These are phyloP conservation scores for Hortiboletus rubellus DNA, from an alignment of 1,284 basidiomycete species.

Conservation along the genomic window DNA sequence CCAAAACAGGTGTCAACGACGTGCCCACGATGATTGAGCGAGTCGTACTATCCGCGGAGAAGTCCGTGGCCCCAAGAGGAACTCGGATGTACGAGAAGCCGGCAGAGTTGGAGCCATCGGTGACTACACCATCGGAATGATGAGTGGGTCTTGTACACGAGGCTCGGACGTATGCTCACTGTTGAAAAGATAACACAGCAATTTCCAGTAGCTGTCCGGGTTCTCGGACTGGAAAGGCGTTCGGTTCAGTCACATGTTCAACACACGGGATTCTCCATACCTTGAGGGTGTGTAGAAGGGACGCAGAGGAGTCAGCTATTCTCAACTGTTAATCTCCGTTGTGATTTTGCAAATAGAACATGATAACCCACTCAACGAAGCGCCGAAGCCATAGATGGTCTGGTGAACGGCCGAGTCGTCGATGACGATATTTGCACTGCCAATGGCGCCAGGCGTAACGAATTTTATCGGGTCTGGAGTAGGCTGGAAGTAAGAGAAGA, in stretches of 20 bases:
- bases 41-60: slow-evolving; percentile 38
- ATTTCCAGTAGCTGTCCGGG: slow-evolving; percentile 43
- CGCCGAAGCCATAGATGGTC: slow-evolving; percentile 50
- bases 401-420: slow-evolving; percentile 45
- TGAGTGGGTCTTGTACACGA: neutral
- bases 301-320: slow-evolving; percentile 53
- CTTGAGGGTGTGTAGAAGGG: slow-evolving; percentile 48
- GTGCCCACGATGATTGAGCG: neutral
- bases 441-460: slow-evolving; percentile 41
- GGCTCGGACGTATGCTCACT: slow-evolving; percentile 30
- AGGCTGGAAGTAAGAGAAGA: slow-evolving; percentile 49
- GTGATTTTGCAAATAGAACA: neutral
- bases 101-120: slow-evolving; percentile 46
- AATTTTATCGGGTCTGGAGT: slow-evolving; percentile 55
- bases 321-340: slow-evolving; percentile 4
- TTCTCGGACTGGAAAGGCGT: slow-evolving; percentile 39
- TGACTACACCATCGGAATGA: slow-evolving; percentile 33
- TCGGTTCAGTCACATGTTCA: neutral
- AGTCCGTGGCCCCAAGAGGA: slow-evolving; percentile 54
- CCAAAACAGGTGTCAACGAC: slow-evolving; percentile 1
- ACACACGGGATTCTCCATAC: slow-evolving; percentile 22
- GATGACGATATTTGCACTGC: slow-evolving; percentile 46
- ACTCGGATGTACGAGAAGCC: slow-evolving; percentile 54
- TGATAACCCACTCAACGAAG: slow-evolving; percentile 43
- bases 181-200: slow-evolving; percentile 48